Percentiles rank a stretch among this genome's conserved stretches.
Evolutionary conservation across 83 land plant genomes (phyloP).

Genomic region (Larix sibirica): DNA sequence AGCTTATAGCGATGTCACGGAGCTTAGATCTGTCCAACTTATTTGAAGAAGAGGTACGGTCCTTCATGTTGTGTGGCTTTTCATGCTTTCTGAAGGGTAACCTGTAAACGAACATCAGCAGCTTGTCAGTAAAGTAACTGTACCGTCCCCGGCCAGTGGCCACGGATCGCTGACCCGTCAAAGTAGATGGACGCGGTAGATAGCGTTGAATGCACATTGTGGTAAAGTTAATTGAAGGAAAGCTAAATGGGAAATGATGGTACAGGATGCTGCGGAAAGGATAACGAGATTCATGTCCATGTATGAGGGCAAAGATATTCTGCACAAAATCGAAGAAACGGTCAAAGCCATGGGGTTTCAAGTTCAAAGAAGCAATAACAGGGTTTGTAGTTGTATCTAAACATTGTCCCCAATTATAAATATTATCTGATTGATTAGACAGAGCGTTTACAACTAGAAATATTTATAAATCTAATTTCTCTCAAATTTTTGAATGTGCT

Average conservation of each 20-base stretch:
- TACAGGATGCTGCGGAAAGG: conserved; percentile 65
- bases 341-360: conserved; percentile 59
- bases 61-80: too few species aligned
- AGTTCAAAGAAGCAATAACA: conserved; percentile 55
- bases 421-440: too few species aligned
- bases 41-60: conserved; percentile 60
- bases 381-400: conserved; percentile 22
- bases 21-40: conserved; percentile 65
- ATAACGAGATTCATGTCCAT: conserved; percentile 67
- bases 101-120: too few species aligned
- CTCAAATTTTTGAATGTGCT: background rate
- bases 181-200: too few species aligned
- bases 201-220: too few species aligned
- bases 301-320: conserved; percentile 47
- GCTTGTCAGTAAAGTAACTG: too few species aligned
- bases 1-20: conserved; percentile 68
- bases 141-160: too few species aligned
- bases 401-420: too few species aligned
- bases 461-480: background rate
- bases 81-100: too few species aligned
- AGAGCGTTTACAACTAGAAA: background rate
- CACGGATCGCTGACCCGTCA: too few species aligned
- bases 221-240: too few species aligned
- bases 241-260: too few species aligned
- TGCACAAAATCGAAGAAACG: conserved; percentile 56